Conservation (phyloP, 2,329 filamentous ascomycete genomes). For the Paramyrothecium roridum region DNA sequence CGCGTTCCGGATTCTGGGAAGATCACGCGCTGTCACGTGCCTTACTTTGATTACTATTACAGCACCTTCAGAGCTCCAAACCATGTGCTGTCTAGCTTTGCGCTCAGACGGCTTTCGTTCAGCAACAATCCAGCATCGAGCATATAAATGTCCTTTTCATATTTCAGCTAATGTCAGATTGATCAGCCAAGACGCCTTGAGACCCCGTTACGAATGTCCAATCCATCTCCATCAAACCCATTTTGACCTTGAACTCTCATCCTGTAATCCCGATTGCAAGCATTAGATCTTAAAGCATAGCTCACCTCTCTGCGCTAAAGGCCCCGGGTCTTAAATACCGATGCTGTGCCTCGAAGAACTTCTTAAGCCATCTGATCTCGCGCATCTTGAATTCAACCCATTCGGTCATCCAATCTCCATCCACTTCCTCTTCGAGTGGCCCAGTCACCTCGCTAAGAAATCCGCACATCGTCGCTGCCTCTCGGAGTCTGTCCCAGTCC, state of each 20-base stretch:
- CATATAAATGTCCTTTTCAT: too few species aligned
- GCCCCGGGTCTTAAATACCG: neutral
- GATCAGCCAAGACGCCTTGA: too few species aligned
- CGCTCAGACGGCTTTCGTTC: too few species aligned
- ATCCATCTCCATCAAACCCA: too few species aligned
- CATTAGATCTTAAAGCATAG: neutral
- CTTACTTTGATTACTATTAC: neutral
- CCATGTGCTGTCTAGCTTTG: too few species aligned
- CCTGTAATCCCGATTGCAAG: too few species aligned
- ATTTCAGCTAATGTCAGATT: too few species aligned
- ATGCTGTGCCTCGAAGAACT: conserved; percentile 7
- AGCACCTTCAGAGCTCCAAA: too few species aligned
- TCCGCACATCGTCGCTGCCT: conserved; percentile 19
- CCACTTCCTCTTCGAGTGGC: conserved; percentile 13
- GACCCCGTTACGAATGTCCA: too few species aligned
- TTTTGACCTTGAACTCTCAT: too few species aligned
- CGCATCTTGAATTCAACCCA: conserved; percentile 21
- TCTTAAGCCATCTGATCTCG: conserved; percentile 20
- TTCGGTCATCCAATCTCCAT: conserved; percentile 8
- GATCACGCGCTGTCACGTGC: conserved; percentile 22
- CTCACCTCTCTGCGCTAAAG: neutral
- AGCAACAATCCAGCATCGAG: too few species aligned
- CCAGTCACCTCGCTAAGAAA: conserved; percentile 20
- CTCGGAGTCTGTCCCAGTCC: conserved; percentile 20
- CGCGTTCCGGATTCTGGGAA: conserved; percentile 10